Evolutionary conservation across 345 rosid species (phyloP).

Genomic region (Eucalyptus decipiens): DNA sequence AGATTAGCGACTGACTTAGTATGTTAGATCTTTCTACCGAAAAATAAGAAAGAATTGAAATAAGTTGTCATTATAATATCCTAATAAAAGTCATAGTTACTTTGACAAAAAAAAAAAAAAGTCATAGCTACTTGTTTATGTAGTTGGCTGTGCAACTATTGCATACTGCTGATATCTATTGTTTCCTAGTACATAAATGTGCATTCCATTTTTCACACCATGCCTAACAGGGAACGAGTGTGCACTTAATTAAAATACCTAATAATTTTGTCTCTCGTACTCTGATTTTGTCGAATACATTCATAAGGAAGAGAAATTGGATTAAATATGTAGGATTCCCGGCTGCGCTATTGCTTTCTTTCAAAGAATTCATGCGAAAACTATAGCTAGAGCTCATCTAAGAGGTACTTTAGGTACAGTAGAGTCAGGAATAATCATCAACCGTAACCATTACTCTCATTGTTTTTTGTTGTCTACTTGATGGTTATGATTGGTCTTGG

Average conservation of each 20-base stretch:
- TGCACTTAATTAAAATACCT: background rate
- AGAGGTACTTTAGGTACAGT: background rate
- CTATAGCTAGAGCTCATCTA: background rate
- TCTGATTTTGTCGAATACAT: background rate
- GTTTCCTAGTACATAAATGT: background rate
- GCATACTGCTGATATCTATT: background rate
- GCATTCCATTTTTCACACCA: background rate
- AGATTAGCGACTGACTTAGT: background rate
- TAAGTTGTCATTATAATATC: background rate
- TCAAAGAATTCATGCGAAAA: background rate
- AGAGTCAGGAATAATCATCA: background rate
- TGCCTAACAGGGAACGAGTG: background rate
- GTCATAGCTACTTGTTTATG: background rate
- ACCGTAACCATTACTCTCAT: background rate
- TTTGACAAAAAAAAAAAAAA: too few species aligned
- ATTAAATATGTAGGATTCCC: background rate
- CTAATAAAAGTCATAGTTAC: too few species aligned
- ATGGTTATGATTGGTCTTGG: background rate
- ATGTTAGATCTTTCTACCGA: background rate
- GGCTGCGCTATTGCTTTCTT: background rate
- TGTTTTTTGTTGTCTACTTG: background rate
- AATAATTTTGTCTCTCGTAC: background rate
- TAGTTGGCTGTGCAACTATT: background rate
- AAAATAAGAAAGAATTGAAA: background rate
- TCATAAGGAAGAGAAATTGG: background rate